Evolutionary conservation across 164 flowering plant species (phyloP).

Genomic region (Chimonanthus praecox): DNA sequence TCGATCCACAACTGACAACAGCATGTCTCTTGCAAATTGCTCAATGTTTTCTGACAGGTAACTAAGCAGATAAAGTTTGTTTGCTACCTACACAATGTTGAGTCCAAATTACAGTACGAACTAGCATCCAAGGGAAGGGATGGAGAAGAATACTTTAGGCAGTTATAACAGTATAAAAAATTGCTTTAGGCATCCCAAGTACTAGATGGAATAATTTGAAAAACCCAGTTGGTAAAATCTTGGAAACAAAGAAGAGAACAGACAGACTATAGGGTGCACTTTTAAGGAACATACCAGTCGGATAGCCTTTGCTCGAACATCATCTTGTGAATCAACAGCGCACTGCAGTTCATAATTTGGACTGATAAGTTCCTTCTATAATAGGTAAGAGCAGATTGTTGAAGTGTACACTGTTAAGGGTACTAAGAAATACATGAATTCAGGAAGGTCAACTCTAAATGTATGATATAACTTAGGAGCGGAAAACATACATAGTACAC

Average conservation of each 20-base stretch:
- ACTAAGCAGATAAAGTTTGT: slow-evolving; percentile 72
- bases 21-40: slow-evolving; percentile 70
- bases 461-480: too few species aligned
- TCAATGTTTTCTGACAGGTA: slow-evolving; percentile 62
- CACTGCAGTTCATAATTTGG: slow-evolving; percentile 47
- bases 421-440: too few species aligned
- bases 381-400: too few species aligned
- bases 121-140: neutral
- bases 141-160: neutral
- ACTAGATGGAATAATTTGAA: neutral
- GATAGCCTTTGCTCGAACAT: slow-evolving; percentile 83
- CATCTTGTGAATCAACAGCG: slow-evolving; percentile 83
- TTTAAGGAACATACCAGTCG: slow-evolving; percentile 59
- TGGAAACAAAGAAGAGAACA: neutral
- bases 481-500: too few species aligned
- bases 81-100: slow-evolving; percentile 57
- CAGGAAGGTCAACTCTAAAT: too few species aligned
- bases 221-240: neutral
- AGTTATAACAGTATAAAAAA: neutral
- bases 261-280: neutral
- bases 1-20: slow-evolving; percentile 66
- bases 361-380: too few species aligned
- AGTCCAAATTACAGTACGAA: neutral
- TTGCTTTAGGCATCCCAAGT: neutral
- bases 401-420: too few species aligned